phyloP scores from a whole-genome alignment of 306 rosid genomes.

The Cucurbita pepo region DNA sequence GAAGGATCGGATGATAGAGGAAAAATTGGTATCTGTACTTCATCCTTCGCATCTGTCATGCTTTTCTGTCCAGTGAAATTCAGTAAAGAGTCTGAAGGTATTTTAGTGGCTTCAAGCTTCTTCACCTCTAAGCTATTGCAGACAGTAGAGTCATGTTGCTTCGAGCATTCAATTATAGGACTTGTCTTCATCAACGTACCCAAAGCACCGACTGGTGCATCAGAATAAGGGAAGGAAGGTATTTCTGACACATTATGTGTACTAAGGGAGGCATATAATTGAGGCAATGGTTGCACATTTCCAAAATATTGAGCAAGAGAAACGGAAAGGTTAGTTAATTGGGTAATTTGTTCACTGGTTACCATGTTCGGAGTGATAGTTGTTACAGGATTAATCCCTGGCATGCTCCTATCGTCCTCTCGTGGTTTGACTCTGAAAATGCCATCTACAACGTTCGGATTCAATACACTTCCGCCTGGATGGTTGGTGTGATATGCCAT shows the following conservation, averaged over 20 bases:
- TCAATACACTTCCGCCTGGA: slow-evolving; percentile 26
- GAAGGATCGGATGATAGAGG: slow-evolving; percentile 23
- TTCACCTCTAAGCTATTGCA: slow-evolving; percentile 30
- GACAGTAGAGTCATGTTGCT: slow-evolving; percentile 36
- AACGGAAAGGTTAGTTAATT: slow-evolving; percentile 52
- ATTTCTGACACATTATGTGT: slow-evolving; percentile 26
- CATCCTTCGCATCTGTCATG: slow-evolving; percentile 16
- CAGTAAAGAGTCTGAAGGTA: slow-evolving; percentile 15
- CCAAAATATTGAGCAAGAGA: slow-evolving; percentile 80
- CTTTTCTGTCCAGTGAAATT: slow-evolving; percentile 9
- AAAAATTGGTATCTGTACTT: slow-evolving; percentile 4
- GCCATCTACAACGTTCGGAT: slow-evolving; percentile 33
- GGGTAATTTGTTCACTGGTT: slow-evolving; percentile 46
- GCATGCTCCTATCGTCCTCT: slow-evolving; percentile 29
- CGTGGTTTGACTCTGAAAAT: slow-evolving; percentile 24
- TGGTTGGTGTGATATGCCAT: slow-evolving; percentile 31
- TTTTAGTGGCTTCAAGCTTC: slow-evolving; percentile 29
- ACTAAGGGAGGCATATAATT: slow-evolving; percentile 56
- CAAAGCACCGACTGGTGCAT: slow-evolving; percentile 34
- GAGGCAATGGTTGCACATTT: slow-evolving; percentile 59
- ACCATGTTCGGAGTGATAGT: slow-evolving; percentile 31
- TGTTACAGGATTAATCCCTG: slow-evolving; percentile 24
- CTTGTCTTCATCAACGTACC: slow-evolving; percentile 22
- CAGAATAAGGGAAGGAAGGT: slow-evolving; percentile 28
- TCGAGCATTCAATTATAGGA: slow-evolving; percentile 26